phyloP scores from a whole-genome alignment of 1,284 basidiomycete species.

The Megacollybia platyphylla region DNA sequence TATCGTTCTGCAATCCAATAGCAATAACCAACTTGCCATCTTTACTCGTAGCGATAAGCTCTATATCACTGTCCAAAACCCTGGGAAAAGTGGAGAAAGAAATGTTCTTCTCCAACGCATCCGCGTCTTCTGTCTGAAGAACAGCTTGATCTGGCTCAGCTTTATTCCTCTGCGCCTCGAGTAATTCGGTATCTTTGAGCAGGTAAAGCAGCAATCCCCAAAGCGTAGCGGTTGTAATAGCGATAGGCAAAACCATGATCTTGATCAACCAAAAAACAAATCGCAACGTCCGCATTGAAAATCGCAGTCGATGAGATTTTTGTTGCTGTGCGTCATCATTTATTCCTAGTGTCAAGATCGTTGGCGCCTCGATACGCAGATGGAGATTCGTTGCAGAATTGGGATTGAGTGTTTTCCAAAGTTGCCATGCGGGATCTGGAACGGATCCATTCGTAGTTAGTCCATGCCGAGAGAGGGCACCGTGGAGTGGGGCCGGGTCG shows the following conservation, averaged over 20 bases:
- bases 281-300: constrained; percentile 35
- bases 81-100: constrained; percentile 65
- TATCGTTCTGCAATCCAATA: constrained; percentile 69
- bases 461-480: constrained; percentile 22
- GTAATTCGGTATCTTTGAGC: constrained; percentile 82
- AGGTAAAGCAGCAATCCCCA: constrained; percentile 82
- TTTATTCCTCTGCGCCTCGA: constrained; percentile 73
- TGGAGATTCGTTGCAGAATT: constrained; percentile 58
- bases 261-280: constrained; percentile 66
- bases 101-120: constrained; percentile 30
- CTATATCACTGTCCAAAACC: constrained; percentile 70
- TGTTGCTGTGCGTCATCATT: constrained; percentile 13
- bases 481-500: constrained; percentile 11
- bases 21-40: constrained; percentile 55
- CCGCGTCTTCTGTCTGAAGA: constrained; percentile 16
- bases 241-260: constrained; percentile 79
- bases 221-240: constrained; percentile 60
- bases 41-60: constrained; percentile 60
- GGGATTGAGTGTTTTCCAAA: constrained; percentile 82
- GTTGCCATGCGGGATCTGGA: constrained; percentile 39
- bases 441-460: constrained; percentile 13
- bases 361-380: constrained; percentile 70
- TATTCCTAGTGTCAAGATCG: constrained; percentile 57
- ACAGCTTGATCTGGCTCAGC: constrained; percentile 26
- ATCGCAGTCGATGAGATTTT: constrained; percentile 23